Base-by-base conservation (phyloP, 176 grass and related monocot species). In the Musa troglodytarum region DNA sequence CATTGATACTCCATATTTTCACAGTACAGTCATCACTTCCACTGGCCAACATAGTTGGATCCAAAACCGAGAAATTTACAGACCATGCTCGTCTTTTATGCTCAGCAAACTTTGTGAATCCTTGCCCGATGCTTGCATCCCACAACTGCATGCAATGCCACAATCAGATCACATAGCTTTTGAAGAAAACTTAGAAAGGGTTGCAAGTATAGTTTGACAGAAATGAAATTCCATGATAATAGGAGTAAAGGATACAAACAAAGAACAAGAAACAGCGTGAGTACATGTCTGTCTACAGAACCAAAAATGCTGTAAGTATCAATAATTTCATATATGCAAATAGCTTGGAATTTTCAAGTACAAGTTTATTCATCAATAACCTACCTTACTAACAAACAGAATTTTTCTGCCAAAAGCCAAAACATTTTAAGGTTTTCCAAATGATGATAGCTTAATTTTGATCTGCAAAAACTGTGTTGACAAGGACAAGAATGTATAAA, bases 1-100 rank as follows among this genome's bases (percentile, higher is more conserved):
- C 90, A 63, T 92, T 99, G 77, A 99, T 99, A 81, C 79, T 99
- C 96, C 96, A 99, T 22, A 99, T 72, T 95, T 95, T 99, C 69
- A 99, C 96, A 2, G 80, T 91, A 77, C 86, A 86, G 80, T 99
- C 96, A 43, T 99, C 96, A 81, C 90, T 91, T 73, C 96, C 96
- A 12, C 96, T 99, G 69, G 91, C 96, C 75, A 99, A 88, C 69
- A 75, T 95, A 74, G 91, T 94, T 73, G 96, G 96, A 80, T 99
- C 91, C 55, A 88, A 81, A 29, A 86, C 80, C n/a, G 96, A 99
- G 82, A 99, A 99, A 89, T 81, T 91, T 50, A 99, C 91, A 78
- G 96, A 99, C 96, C 96, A 99, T 64, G 96, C 88, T 80, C 96
- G 89, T 84, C 92, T 99, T 58, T 71, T 68, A 65, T 99, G 96